phyloP scores from a whole-genome alignment of 441 rosid species.

The Erysimum pusillum region DNA sequence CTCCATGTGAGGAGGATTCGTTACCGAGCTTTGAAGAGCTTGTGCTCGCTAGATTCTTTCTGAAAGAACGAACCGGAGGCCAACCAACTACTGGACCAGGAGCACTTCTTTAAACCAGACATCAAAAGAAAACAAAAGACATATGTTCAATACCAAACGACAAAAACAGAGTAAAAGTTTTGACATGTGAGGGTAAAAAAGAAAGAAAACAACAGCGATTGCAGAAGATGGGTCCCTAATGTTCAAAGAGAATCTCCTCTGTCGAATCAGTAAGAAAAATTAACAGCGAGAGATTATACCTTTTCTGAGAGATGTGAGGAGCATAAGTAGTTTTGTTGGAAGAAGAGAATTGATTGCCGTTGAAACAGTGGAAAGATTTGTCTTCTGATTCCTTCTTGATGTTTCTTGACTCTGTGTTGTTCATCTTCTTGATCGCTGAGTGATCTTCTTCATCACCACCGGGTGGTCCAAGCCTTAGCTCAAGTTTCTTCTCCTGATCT shows the following conservation, averaged over 20 bases:
- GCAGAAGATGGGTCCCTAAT: constrained; percentile 26
- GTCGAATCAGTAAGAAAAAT: constrained; percentile 25
- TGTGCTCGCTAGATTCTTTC: constrained; percentile 84
- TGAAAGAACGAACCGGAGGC: constrained; percentile 91
- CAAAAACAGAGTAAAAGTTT: constrained; percentile 19
- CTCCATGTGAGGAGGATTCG: constrained; percentile 48
- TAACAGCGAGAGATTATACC: constrained; percentile 48
- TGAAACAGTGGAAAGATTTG: constrained; percentile 55
- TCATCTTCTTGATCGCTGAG: constrained; percentile 36
- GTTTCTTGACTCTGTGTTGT: constrained; percentile 1
- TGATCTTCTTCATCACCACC: constrained; percentile 58
- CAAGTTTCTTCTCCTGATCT: constrained; percentile 77
- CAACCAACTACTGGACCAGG: constrained; percentile 97
- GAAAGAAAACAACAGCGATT: neutral
- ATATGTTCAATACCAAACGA: constrained; percentile 16
- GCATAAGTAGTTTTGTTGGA: constrained; percentile 5
- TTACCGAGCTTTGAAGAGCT: constrained; percentile 64
- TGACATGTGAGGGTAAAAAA: neutral
- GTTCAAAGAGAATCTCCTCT: constrained; percentile 56
- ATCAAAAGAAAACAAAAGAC: neutral
- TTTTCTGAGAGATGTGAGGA: constrained; percentile 81
- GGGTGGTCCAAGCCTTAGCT: constrained; percentile 94
- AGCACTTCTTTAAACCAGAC: constrained; percentile 65
- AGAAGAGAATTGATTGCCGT: constrained; percentile 41
- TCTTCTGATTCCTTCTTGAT: constrained; percentile 50